Percentiles rank a stretch among this genome's conserved stretches.
Evolutionary conservation across 1,284 basidiomycete species (phyloP).

Genomic region (Malassezia cuniculi): DNA sequence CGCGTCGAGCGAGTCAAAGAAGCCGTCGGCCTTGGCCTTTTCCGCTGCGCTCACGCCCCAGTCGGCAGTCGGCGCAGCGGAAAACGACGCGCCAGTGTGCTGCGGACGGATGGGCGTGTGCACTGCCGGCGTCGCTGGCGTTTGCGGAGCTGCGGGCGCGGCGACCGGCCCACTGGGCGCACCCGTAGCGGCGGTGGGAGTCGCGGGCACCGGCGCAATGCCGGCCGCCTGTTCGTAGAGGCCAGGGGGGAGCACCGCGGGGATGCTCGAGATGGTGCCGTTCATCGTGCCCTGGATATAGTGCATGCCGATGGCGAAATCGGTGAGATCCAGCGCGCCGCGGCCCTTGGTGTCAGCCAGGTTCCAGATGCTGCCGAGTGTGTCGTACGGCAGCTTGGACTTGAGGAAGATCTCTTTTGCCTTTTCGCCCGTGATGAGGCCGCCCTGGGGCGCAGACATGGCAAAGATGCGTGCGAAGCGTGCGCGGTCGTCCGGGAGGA

Average conservation of each 20-base stretch:
- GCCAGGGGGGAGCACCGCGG: slow-evolving; percentile 66
- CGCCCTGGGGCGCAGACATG: slow-evolving; percentile 30
- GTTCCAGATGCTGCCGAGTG: slow-evolving; percentile 86
- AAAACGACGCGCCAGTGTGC: slow-evolving; percentile 12
- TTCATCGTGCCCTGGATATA: slow-evolving; percentile 80
- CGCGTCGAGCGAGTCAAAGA: slow-evolving; percentile 71
- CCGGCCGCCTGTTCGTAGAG: slow-evolving; percentile 65
- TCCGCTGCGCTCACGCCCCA: slow-evolving; percentile 81
- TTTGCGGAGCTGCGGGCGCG: slow-evolving; percentile 4
- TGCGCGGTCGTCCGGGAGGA: slow-evolving; percentile 39
- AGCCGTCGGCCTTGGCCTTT: slow-evolving; percentile 65
- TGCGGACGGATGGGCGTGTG: slow-evolving; percentile 2
- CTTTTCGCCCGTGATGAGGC: slow-evolving; percentile 58
- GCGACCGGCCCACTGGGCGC: background rate
- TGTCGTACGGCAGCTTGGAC: slow-evolving; percentile 76
- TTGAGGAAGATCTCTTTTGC: slow-evolving; percentile 85
- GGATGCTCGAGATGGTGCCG: slow-evolving; percentile 61
- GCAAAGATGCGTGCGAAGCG: slow-evolving; percentile 44
- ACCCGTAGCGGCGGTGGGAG: slow-evolving; percentile 9
- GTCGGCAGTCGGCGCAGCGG: slow-evolving; percentile 10
- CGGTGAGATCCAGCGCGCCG: slow-evolving; percentile 73
- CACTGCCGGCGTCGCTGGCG: slow-evolving; percentile 1
- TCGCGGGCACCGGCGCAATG: slow-evolving; percentile 19
- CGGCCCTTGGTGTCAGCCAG: slow-evolving; percentile 87
- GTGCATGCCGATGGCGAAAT: slow-evolving; percentile 89